These are phyloP conservation scores for Thielaviopsis musarum DNA, from an alignment of 2,329 filamentous ascomycete genomes.

Conservation along the genomic window DNA sequence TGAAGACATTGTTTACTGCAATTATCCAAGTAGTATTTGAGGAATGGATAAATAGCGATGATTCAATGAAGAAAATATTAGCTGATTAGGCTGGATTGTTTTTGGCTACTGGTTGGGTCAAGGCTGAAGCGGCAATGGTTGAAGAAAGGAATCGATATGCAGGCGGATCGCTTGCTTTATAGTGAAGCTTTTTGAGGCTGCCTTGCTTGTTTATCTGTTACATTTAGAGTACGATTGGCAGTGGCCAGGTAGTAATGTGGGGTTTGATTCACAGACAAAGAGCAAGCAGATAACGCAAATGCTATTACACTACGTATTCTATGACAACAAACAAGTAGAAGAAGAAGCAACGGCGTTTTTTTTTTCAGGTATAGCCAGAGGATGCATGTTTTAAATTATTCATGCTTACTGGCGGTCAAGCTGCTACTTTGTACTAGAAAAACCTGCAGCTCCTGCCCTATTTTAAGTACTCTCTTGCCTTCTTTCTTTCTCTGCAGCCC, in stretches of 20 bases:
- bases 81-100: not conserved
- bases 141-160: not conserved
- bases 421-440: not conserved
- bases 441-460: not conserved
- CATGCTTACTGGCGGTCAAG: not conserved
- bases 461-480: not conserved
- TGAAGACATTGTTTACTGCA: constrained; percentile 8
- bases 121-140: not conserved
- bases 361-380: not conserved
- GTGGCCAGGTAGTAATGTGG: not conserved
- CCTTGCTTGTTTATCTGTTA: too few species aligned
- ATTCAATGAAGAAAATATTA: not conserved
- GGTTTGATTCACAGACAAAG: not conserved
- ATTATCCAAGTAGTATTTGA: not conserved
- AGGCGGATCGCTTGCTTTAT: not conserved
- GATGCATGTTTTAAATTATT: not conserved
- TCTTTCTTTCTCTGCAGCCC: not conserved
- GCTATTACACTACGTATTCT: not conserved
- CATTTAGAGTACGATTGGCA: too few species aligned
- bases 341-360: not conserved
- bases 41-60: not conserved
- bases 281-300: not conserved
- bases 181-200: not conserved
- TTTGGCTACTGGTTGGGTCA: too few species aligned
- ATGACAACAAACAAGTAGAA: not conserved